Evolutionary conservation across 306 rosid genomes (phyloP), one percentile per base, ranked within the genome.

Genomic region (Bauhinia variegata): DNA sequence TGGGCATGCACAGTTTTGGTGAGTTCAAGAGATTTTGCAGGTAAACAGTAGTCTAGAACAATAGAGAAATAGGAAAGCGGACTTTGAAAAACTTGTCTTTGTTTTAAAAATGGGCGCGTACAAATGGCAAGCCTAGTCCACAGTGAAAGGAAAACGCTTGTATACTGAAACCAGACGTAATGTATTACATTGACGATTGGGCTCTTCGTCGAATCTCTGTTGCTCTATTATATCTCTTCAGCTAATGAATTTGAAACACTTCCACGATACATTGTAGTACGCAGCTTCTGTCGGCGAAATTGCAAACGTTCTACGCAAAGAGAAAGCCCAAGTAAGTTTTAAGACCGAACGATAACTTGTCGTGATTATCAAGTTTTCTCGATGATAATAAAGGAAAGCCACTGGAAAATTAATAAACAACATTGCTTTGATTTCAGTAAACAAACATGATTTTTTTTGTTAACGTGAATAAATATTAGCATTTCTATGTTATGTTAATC

Each of bases 31-130:
- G 89, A 85, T 38, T 74, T 82, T 9, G 67, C 50, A 0, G 87
- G 75, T 30, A 80, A 75, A 47, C 84, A 85, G 49, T 72, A 80
- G 55, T 77, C 57, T 49, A 85, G 47, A 32, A 89, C 85, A 66
- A 38, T 57, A 42, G 87, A 85, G 78, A 68, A 88, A 73, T 63
- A 57, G n/a, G 85, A 78, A 14, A 89, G 60, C 19, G 87, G 71
- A 17, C 62, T 67, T 16, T 49, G 75, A 60, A 72, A 61, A 71
- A 58, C 68, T 41, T 61, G 77, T 58, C 78, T 65, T 46, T 50
- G 89, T 80, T 87, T 92, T 16, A 78, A 61, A 44, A 82, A 58
- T 58, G 73, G 71, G 86, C 73, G 84, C 97, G 88, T 91, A 52
- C 83, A 91, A 80, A 59, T 66, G 64, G 47, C 30, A 43, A 44